Evolutionary conservation across 495 filamentous ascomycete species (phyloP), one percentile per base, ranked within the genome.

Genomic region (Tuber microsphaerosporum): DNA sequence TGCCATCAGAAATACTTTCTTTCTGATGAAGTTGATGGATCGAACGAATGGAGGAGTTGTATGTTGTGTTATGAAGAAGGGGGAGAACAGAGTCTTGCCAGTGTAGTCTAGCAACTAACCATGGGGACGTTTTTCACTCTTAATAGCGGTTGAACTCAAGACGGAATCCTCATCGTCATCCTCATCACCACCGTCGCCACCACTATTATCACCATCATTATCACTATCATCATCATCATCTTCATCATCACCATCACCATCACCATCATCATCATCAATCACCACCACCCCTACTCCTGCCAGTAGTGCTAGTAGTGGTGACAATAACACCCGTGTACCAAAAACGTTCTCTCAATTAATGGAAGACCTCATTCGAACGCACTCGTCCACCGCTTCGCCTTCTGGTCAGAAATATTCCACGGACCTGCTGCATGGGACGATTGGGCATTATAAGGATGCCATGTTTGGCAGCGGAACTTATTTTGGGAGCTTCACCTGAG

Each of bases 351-450:
- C 77, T 19, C 77, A 73, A 14, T 43, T 79, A 26, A 74, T 79
- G 72, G 76, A 79, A n/a, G 71, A 79, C 68, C 73, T 79, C 31
- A 73, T 79, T 19, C 41, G 77, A 12, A 79, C 73, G 22, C 77
- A 79, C 73, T 79, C 76, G n/a, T 79, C 77, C 26, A 79, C 77
- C 26, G 77, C 77, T 7, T 79, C 77, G 16, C 77, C 77, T 2
- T 79, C 78, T 45, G 77, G 77, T 8, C 77, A 79, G 46, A 65
- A 65, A 34, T 65, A 65, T 34, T 65, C 56, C 6, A 34, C 0
- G 26, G 56, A 65, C 56, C 26, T 65, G 56, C 56, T 65, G 5
- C 56, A 65, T 14, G 56, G 56, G 56, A 65, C 26, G 26, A 19
- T 65, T 12, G 56, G 56, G 31, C 26, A 65, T 34, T 14, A 34